Conservation (phyloP, 2,329 filamentous ascomycete species). For the Alternaria viburni region DNA sequence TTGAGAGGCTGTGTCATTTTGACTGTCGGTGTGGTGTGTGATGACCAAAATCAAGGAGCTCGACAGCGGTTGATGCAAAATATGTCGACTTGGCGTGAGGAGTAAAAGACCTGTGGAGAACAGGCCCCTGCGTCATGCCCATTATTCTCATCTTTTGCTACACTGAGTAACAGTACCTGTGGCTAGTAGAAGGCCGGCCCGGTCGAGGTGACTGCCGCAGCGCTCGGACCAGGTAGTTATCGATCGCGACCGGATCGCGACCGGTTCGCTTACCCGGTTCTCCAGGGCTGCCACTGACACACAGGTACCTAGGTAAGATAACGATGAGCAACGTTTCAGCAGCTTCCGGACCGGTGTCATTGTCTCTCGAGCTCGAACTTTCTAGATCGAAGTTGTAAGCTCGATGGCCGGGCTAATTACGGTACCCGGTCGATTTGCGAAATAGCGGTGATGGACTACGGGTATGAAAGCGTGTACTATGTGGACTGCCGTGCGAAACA, state of each 20-base stretch:
- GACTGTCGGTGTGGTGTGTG: background rate
- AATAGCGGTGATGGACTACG: background rate
- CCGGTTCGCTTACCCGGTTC: constrained; percentile 4
- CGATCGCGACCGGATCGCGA: background rate
- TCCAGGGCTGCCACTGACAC: constrained; percentile 1
- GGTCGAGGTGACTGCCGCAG: background rate
- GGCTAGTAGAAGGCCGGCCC: background rate
- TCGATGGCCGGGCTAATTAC: background rate
- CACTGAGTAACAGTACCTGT: no score
- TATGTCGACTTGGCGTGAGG: background rate
- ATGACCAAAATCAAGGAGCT: background rate
- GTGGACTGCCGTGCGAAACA: background rate
- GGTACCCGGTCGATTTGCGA: background rate
- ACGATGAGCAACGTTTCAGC: background rate
- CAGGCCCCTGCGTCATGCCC: background rate
- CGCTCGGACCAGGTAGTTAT: background rate
- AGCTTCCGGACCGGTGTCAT: background rate
- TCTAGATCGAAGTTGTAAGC: background rate
- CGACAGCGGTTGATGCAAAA: background rate
- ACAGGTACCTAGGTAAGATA: background rate
- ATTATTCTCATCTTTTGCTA: background rate
- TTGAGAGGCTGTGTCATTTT: constrained; percentile 8
- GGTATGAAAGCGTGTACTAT: background rate
- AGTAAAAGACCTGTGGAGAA: background rate
- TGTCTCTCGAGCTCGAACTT: background rate